Evolutionary conservation across 2,329 filamentous ascomycete species (phyloP), one percentile per base, ranked within the genome.

Genomic region (Emydomyces testavorans): DNA sequence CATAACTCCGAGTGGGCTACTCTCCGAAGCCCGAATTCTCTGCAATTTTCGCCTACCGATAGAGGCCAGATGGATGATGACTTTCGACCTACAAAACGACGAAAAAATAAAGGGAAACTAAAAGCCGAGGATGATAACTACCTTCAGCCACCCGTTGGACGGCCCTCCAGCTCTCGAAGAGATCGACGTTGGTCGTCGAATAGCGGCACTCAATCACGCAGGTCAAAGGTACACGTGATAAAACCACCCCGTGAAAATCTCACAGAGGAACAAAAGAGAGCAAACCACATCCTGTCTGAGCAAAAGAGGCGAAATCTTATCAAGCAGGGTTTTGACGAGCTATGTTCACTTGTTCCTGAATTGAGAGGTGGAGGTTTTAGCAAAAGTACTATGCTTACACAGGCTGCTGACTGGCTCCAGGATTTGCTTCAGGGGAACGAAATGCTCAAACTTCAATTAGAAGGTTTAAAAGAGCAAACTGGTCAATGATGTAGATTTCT

Each of bases 251-350:
- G 83, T 21, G 76, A 82, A 57, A 82, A 82, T 53, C 62, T 92
- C 3, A 78, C 80, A 0, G 84, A 90, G 55, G 80, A 83, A 51
- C 83, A 92, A 64, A 92, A 90, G 65, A 75, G 85, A 38, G 82
- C 81, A 58, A 94, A 94, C 56, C 86, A 93, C 60, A 92, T 94
- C 54, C 74, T 81, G 45, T 92, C 86, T 45, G 87, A 93, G 61
- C 85, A 94, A 66, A 93, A 92, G 65, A 77, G 88, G 28, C 75
- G 87, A 40, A 86, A 85, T 21, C 71, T 88, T 39, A 90, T 90
- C 58, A 83, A 87, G 60, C 77, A 84, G 54, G 85, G 85, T 0
- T 94, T 90, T 57, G 83, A 88, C 36, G 83, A 90, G 50, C 68
- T 94, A n/a, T 78, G 78, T 54, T 73, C 79, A 23, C 71, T 93